These are phyloP conservation scores for Globisporangium cederbergense DNA, from an alignment of 352 stramenopile species.

Conservation along the genomic window DNA sequence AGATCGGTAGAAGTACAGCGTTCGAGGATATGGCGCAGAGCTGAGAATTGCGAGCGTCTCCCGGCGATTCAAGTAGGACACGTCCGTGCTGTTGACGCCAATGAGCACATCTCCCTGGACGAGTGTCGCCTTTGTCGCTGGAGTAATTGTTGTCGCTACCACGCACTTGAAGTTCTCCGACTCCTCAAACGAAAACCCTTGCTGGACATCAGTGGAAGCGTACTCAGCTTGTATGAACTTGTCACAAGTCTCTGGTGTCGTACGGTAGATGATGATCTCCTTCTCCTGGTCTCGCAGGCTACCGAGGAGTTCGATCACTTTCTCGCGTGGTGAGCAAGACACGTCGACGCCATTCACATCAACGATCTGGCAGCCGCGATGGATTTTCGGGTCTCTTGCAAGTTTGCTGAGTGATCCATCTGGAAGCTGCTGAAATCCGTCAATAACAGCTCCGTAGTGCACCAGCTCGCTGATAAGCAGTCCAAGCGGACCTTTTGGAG, in stretches of 20 bases:
- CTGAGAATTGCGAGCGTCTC: constrained; percentile 28
- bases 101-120: constrained; percentile 39
- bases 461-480: constrained; percentile 42
- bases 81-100: constrained; percentile 39
- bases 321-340: constrained; percentile 31
- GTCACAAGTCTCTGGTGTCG: constrained; percentile 21
- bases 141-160: constrained; percentile 22
- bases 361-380: constrained; percentile 55
- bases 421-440: constrained; percentile 38
- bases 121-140: constrained; percentile 12
- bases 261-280: constrained; percentile 52
- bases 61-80: constrained; percentile 31
- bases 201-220: constrained; percentile 17
- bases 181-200: constrained; percentile 33
- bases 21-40: constrained; percentile 26
- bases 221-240: constrained; percentile 29
- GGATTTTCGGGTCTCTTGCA: constrained; percentile 27
- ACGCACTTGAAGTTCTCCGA: constrained; percentile 36
- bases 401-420: constrained; percentile 39
- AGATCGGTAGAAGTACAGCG: constrained; percentile 36
- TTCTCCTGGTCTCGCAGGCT: constrained; percentile 45
- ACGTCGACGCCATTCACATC: constrained; percentile 51
- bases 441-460: constrained; percentile 42
- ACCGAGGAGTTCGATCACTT: constrained; percentile 32
- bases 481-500: constrained; percentile 43